phyloP scores from a whole-genome alignment of 2,329 filamentous ascomycete species.

The Scytalidium lignicola region DNA sequence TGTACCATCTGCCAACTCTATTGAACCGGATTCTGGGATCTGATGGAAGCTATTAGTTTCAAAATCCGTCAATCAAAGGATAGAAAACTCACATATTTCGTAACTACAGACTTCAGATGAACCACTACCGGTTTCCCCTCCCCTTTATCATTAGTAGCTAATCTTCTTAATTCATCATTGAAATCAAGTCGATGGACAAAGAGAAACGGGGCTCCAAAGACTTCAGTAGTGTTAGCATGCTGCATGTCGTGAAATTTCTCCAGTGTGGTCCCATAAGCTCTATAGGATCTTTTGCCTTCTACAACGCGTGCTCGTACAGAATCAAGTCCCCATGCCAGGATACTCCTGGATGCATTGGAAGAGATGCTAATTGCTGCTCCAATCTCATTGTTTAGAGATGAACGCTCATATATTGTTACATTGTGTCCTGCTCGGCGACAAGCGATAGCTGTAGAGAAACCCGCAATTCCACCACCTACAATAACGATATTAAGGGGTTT shows the following conservation, averaged over 20 bases:
- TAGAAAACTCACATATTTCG: slow-evolving; percentile 16
- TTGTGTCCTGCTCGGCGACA: slow-evolving; percentile 24
- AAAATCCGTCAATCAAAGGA: too few species aligned
- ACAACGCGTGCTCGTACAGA: slow-evolving; percentile 19
- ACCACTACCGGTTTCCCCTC: slow-evolving; percentile 20
- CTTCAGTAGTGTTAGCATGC: neutral
- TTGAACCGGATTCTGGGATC: slow-evolving; percentile 5
- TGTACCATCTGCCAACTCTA: slow-evolving; percentile 26
- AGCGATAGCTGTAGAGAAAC: slow-evolving; percentile 26
- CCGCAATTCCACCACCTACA: slow-evolving; percentile 29
- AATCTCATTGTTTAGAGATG: slow-evolving; percentile 32
- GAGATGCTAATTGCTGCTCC: slow-evolving; percentile 36
- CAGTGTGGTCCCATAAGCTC: slow-evolving; percentile 9
- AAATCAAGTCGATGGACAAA: slow-evolving; percentile 36
- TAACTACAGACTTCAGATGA: slow-evolving; percentile 14
- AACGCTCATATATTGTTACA: slow-evolving; percentile 27
- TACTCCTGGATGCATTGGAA: slow-evolving; percentile 32
- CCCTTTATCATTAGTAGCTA: slow-evolving; percentile 23
- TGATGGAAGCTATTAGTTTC: too few species aligned
- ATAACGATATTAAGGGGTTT: slow-evolving; percentile 11
- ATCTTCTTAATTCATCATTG: slow-evolving; percentile 30
- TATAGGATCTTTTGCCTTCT: slow-evolving; percentile 11
- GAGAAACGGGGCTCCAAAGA: slow-evolving; percentile 10
- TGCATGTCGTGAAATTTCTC: slow-evolving; percentile 5
- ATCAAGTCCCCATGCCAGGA: slow-evolving; percentile 31